phyloP scores from a whole-genome alignment of 148 eudicot genomes.

The Salicornia ramosissima region DNA sequence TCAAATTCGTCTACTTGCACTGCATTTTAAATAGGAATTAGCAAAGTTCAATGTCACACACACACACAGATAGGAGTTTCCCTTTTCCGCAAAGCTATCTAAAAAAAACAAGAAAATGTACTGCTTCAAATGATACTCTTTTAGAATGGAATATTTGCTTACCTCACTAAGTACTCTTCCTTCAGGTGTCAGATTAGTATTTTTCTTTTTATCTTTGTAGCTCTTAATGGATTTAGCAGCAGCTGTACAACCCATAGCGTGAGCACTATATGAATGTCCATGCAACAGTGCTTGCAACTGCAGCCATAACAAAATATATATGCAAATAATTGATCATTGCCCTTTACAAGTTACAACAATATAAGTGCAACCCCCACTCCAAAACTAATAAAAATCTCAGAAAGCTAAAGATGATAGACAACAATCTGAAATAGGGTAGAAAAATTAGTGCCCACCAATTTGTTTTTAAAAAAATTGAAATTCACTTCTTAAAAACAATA shows the following conservation, averaged over 20 bases:
- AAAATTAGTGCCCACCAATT: too few relatives aligned
- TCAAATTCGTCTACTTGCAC: too few relatives aligned
- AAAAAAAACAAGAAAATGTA: neutral
- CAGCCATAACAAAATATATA: constrained; percentile 14
- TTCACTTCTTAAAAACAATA: too few relatives aligned
- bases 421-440: too few relatives aligned
- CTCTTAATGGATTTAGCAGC: constrained; percentile 73
- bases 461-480: too few relatives aligned
- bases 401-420: too few relatives aligned
- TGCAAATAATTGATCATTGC: neutral
- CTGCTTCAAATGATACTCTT: neutral
- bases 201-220: constrained; percentile 72
- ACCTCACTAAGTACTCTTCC: constrained; percentile 69
- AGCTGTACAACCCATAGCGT: constrained; percentile 92
- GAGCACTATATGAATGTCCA: constrained; percentile 94
- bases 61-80: neutral
- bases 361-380: neutral
- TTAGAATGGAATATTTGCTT: constrained; percentile 7
- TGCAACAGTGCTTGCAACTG: constrained; percentile 89
- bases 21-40: too few relatives aligned
- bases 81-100: neutral
- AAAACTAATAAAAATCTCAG: too few relatives aligned
- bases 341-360: neutral
- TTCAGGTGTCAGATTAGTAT: constrained; percentile 52
- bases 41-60: too few relatives aligned